Conservation (phyloP, 257 asterid species). For the Capsicum pubescens region DNA sequence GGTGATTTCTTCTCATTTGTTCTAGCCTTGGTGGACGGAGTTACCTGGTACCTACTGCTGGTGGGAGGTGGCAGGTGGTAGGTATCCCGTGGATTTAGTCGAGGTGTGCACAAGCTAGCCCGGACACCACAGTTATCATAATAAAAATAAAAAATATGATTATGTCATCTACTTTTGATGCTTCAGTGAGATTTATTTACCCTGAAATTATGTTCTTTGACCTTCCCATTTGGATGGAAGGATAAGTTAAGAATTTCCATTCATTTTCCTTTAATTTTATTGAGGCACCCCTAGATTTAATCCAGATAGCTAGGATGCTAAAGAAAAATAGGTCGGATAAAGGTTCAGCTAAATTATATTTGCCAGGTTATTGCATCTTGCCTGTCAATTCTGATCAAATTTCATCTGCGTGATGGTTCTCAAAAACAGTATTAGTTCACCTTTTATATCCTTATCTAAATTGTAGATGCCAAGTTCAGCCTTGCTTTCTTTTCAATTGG, state of each 20-base stretch:
- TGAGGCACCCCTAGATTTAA: not conserved
- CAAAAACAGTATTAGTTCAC: not conserved
- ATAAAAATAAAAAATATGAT: not conserved
- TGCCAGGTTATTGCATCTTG: not conserved
- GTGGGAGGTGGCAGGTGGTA: too few species aligned
- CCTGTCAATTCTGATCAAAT: not conserved
- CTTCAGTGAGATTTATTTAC: not conserved
- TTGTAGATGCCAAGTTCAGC: not conserved
- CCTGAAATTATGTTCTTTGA: not conserved
- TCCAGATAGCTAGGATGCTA: not conserved
- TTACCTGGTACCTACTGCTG: too few species aligned
- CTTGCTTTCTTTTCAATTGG: not conserved
- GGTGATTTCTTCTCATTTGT: too few species aligned
- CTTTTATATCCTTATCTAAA: not conserved
- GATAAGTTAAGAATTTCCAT: not conserved
- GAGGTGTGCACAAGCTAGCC: too few species aligned
- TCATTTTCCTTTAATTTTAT: not conserved
- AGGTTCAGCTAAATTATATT: not conserved
- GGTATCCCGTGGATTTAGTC: too few species aligned
- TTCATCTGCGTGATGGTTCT: not conserved
- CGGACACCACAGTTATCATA: too few species aligned
- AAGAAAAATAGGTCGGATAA: not conserved
- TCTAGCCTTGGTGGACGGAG: too few species aligned
- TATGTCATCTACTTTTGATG: not conserved
- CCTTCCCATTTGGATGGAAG: not conserved